Evolutionary conservation across 2,329 filamentous ascomycete species (phyloP).

Genomic region (Didymella arachidicola): DNA sequence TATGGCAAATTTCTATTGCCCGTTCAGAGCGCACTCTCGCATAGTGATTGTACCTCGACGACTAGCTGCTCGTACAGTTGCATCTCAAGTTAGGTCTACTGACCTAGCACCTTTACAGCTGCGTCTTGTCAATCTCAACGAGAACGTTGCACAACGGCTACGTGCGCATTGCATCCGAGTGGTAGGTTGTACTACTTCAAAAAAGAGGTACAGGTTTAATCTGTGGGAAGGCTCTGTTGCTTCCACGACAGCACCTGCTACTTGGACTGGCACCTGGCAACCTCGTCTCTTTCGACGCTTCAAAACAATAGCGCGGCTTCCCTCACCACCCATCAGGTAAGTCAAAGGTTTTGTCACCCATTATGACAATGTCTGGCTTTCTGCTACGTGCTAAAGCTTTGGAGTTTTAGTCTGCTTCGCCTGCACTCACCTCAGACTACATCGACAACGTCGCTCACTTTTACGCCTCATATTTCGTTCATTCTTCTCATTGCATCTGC

Average conservation of each 20-base stretch:
- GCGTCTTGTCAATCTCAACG: not conserved
- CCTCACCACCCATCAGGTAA: not conserved
- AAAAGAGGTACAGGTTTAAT: slow-evolving; percentile 17
- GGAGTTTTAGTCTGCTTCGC: not conserved
- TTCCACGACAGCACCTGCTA: slow-evolving; percentile 23
- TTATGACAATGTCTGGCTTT: not conserved
- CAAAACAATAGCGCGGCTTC: not conserved
- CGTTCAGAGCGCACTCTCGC: not conserved
- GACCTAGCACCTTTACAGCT: not conserved
- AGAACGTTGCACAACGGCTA: slow-evolving; percentile 8
- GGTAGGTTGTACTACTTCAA: slow-evolving; percentile 4
- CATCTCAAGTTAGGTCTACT: too few relatives aligned
- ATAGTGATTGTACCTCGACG: not conserved
- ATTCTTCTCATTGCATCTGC: not conserved
- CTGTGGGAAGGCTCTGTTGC: slow-evolving; percentile 9
- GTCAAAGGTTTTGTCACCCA: not conserved
- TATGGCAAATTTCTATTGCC: not conserved
- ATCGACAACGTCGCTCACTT: not conserved
- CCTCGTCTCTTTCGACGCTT: slow-evolving; percentile 1
- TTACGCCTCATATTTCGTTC: not conserved
- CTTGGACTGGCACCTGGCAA: slow-evolving; percentile 7
- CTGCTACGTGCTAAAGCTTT: slow-evolving; percentile 1
- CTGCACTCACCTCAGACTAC: not conserved
- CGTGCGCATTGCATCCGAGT: not conserved
- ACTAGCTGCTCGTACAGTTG: not conserved